Evolutionary conservation across 371 early-diverging fungal genomes (phyloP).

Genomic region (Mucor ambiguus): DNA sequence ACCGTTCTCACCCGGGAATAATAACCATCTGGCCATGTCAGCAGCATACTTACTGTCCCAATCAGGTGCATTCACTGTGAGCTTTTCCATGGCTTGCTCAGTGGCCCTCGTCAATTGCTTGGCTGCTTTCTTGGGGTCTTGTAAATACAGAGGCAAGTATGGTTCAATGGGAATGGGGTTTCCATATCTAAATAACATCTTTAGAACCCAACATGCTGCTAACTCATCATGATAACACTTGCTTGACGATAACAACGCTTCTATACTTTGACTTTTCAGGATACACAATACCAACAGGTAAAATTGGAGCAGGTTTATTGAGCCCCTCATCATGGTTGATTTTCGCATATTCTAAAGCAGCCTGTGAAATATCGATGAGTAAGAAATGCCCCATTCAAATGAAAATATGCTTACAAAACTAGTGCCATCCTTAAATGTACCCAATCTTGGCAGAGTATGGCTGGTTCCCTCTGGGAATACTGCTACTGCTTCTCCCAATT

Average conservation of each 20-base stretch:
- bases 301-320: conserved; percentile 32
- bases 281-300: conserved; percentile 62
- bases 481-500: conserved; percentile 54
- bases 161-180: conserved; percentile 54
- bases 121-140: conserved; percentile 51
- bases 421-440: conserved; percentile 50
- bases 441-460: conserved; percentile 50
- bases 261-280: conserved; percentile 61
- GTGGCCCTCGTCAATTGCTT: conserved; percentile 52
- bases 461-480: conserved; percentile 65
- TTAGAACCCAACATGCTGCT: neutral
- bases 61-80: conserved; percentile 56
- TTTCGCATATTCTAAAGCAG: conserved; percentile 57
- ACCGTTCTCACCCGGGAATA: conserved; percentile 51
- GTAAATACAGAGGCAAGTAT: conserved; percentile 43
- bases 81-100: conserved; percentile 34
- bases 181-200: conserved; percentile 39
- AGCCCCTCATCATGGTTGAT: conserved; percentile 33
- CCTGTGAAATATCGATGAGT: conserved; percentile 22
- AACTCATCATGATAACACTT: conserved; percentile 15
- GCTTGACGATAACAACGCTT: conserved; percentile 55
- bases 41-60: conserved; percentile 56
- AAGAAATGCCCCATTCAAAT: neutral
- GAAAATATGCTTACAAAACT: conserved; percentile 42
- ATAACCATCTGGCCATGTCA: conserved; percentile 50